A percentile compares a stretch with the other conserved stretches of the same genome.
phyloP scores from a whole-genome alignment of 805 yeast species.

The Yarrowia sp. region DNA sequence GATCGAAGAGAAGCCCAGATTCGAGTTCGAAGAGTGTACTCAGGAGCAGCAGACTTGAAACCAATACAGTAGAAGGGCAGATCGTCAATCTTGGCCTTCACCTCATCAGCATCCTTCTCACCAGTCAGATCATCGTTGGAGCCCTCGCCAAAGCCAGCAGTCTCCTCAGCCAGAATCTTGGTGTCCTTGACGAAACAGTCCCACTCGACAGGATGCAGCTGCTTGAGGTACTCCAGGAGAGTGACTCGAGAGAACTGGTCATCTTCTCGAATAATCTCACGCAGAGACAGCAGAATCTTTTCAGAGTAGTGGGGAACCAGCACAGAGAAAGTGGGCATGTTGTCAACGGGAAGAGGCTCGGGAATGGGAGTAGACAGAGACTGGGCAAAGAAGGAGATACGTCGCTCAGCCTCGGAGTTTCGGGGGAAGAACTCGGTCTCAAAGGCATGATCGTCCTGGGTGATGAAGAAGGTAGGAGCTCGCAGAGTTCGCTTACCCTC shows the following conservation, averaged over 20 bases:
- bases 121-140: conserved; percentile 42
- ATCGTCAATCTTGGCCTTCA: conserved; percentile 84
- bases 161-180: conserved; percentile 90
- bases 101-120: conserved; percentile 62
- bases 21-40: conserved; percentile 91
- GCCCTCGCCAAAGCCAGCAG: conserved; percentile 68
- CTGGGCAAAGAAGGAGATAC: conserved; percentile 98
- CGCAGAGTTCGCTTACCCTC: conserved; percentile 98
- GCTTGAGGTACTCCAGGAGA: conserved; percentile 88
- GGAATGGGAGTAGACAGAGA: conserved; percentile 98
- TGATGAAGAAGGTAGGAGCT: conserved; percentile 98
- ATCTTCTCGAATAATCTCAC: conserved; percentile 96
- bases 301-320: conserved; percentile 95
- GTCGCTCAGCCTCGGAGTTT: conserved; percentile 98
- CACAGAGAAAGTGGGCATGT: conserved; percentile 99
- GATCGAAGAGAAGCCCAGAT: conserved; percentile 98
- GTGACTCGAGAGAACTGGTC: conserved; percentile 95
- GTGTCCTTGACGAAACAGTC: conserved; percentile 96
- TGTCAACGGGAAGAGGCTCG: conserved; percentile 98
- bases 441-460: conserved; percentile 92
- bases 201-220: conserved; percentile 96
- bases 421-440: conserved; percentile 97
- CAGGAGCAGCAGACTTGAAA: conserved; percentile 96
- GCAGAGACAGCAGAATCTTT: conserved; percentile 86
- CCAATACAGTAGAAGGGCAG: conserved; percentile 70